Evolutionary conservation across 176 grass and related monocot genomes (phyloP).

Genomic region (Pharus latifolius): DNA sequence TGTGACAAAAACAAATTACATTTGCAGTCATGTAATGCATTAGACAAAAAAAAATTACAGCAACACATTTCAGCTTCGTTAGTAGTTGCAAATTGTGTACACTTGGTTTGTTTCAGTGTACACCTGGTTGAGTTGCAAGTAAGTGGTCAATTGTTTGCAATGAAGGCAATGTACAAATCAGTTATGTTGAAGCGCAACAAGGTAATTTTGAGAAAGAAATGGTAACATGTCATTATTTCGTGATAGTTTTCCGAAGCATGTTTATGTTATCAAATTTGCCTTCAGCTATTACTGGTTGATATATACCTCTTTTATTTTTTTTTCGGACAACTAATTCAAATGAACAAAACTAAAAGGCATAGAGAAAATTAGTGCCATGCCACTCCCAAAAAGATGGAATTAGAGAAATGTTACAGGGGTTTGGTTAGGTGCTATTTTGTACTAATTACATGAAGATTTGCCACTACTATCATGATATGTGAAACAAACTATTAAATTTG

Average conservation of each 20-base stretch:
- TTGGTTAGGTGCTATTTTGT: no score
- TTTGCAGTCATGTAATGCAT: no score
- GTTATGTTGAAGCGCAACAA: conserved; percentile 97
- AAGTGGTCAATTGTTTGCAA: conserved; percentile 88
- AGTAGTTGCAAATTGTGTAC: no score
- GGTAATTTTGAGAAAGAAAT: conserved; percentile 32
- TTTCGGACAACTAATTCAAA: neutral
- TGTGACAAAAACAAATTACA: no score
- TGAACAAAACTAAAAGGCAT: neutral
- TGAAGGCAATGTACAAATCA: conserved; percentile 99
- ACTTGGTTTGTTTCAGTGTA: conserved; percentile 49
- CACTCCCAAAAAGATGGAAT: no score
- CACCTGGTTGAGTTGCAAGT: conserved; percentile 93
- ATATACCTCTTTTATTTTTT: no score
- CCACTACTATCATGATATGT: no score
- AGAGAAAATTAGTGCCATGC: neutral
- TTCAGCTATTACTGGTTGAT: neutral
- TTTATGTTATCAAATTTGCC: neutral
- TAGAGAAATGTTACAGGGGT: no score
- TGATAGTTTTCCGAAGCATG: neutral
- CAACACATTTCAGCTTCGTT: no score
- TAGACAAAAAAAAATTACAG: no score
- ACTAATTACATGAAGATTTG: no score
- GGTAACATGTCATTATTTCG: neutral
- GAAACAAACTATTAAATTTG: no score